These are phyloP conservation scores for Suhomyces chickasaworum DNA, from an alignment of 1,139 yeast species.

Conservation along the genomic window DNA sequence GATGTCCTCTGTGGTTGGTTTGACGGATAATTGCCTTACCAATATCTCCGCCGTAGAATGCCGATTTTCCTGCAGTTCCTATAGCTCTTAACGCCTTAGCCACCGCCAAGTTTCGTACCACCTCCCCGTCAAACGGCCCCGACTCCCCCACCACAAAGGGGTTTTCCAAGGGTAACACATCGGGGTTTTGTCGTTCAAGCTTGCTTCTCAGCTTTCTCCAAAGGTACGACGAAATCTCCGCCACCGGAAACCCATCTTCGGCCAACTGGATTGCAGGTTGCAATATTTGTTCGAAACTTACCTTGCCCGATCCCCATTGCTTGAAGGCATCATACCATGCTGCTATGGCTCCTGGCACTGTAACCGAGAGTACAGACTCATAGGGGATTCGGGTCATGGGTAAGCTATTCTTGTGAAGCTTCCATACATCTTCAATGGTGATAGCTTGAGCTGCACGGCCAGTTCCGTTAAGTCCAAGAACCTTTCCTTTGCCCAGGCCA, in stretches of 20 bases:
- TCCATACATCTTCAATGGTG: constrained; percentile 50
- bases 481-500: too few relatives aligned
- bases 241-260: constrained; percentile 65
- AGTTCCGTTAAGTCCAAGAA: constrained; percentile 73
- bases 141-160: constrained; percentile 39
- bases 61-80: constrained; percentile 60
- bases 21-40: constrained; percentile 66
- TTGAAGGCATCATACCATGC: constrained; percentile 74
- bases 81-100: constrained; percentile 58
- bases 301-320: constrained; percentile 73
- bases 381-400: constrained; percentile 45
- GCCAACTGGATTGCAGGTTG: constrained; percentile 75
- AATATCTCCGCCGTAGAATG: constrained; percentile 67
- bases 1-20: constrained; percentile 55
- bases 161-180: constrained; percentile 23
- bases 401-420: constrained; percentile 41
- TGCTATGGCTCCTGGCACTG: constrained; percentile 78
- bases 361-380: constrained; percentile 59
- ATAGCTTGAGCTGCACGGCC: constrained; percentile 66
- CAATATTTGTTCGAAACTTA: constrained; percentile 58
- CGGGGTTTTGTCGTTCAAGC: constrained; percentile 40
- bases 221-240: constrained; percentile 56
- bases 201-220: constrained; percentile 49
- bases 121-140: constrained; percentile 55
- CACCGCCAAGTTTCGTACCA: constrained; percentile 42